These are phyloP conservation scores for Chlorella sp. DNA, from an alignment of 139 green algal species.

Conservation along the genomic window DNA sequence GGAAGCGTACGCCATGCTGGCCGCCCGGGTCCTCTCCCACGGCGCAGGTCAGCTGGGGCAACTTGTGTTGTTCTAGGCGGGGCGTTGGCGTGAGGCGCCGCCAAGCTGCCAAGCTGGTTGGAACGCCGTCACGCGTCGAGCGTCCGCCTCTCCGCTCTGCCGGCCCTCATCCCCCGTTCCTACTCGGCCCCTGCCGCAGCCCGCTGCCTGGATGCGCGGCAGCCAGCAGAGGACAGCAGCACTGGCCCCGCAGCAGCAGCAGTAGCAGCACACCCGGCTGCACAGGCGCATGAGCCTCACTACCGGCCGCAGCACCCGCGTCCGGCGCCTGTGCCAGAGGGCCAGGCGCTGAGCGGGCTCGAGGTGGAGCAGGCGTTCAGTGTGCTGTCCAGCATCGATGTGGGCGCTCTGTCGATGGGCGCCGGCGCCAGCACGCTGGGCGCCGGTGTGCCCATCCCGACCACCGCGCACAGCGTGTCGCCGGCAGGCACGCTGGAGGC, in stretches of 20 bases:
- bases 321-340: background rate
- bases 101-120: too few species aligned
- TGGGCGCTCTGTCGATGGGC: background rate
- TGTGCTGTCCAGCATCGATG: slow-evolving; percentile 17
- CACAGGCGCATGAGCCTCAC: background rate
- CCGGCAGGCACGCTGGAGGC: slow-evolving; percentile 7
- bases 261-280: background rate
- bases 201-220: background rate
- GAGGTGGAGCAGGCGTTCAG: background rate
- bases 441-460: background rate
- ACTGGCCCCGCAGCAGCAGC: too few species aligned
- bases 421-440: background rate
- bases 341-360: too few species aligned
- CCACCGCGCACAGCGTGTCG: background rate
- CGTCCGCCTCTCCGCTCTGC: too few species aligned
- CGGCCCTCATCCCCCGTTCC: background rate
- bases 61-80: too few species aligned
- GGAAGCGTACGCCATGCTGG: slow-evolving; percentile 13
- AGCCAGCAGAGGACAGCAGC: background rate
- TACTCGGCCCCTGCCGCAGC: background rate
- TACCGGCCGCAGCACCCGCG: background rate
- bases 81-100: too few species aligned
- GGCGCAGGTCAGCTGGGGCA: background rate
- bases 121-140: too few species aligned
- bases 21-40: slow-evolving; percentile 10